Evolutionary conservation across 1,139 yeast species (phyloP).

Genomic region (Hanseniaspora sp.): DNA sequence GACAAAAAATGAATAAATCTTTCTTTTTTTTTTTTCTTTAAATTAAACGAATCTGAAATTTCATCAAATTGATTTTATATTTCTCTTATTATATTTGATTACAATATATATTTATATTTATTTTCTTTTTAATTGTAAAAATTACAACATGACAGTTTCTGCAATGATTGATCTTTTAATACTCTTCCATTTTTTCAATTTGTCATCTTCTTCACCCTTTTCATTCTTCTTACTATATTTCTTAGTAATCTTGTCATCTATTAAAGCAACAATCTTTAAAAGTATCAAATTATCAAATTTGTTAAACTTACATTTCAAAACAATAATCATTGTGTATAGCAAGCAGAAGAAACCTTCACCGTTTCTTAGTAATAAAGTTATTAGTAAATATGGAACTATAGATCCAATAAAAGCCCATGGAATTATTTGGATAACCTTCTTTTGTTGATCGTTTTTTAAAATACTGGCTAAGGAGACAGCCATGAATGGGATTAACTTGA

Average conservation of each 20-base stretch:
- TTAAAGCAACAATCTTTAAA: neutral
- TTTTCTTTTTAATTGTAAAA: neutral
- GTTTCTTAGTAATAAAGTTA: neutral
- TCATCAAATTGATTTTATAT: no score
- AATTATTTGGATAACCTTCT: neutral
- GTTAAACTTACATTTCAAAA: slow-evolving; percentile 9
- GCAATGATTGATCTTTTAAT: slow-evolving; percentile 8
- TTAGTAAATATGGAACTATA: neutral
- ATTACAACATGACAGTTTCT: slow-evolving; percentile 3
- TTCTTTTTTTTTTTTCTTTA: no score
- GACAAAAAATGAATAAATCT: no score
- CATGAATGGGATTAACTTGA: slow-evolving; percentile 9
- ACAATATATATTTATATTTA: no score
- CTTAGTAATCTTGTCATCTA: slow-evolving; percentile 1
- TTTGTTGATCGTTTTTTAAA: neutral
- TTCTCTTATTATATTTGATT: no score
- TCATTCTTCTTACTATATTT: neutral
- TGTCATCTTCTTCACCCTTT: neutral
- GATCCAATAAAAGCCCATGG: slow-evolving; percentile 11
- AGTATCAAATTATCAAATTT: slow-evolving; percentile 6
- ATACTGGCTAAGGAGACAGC: neutral
- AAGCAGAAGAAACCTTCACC: slow-evolving; percentile 11
- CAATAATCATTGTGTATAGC: neutral
- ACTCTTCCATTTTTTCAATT: slow-evolving; percentile 5
- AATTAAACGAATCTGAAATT: no score